A percentile compares a stretch with the other conserved stretches of the same genome.
Conservation (phyloP, 495 filamentous ascomycete genomes). For the Sabuloglossum arenarium region DNA sequence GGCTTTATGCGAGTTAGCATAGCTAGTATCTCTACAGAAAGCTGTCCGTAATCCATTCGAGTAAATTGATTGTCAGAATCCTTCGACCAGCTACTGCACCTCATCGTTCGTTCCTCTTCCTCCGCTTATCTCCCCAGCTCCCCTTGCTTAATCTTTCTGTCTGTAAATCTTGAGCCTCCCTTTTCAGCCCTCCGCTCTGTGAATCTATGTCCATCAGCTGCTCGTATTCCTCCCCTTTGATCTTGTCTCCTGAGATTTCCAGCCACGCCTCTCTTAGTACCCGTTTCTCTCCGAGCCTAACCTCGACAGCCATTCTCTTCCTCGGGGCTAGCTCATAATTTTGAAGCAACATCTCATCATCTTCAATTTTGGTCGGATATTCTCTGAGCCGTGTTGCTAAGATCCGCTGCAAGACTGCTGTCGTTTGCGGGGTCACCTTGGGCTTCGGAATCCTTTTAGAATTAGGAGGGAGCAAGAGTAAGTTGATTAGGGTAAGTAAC, state of each 20-base stretch:
- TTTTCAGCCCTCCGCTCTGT: background rate
- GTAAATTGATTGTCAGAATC: background rate
- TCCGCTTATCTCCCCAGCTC: background rate
- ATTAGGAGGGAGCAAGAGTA: constrained; percentile 22
- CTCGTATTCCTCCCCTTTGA: background rate
- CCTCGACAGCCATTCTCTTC: constrained; percentile 46
- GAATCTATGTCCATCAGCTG: background rate
- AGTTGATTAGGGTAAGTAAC: constrained; percentile 26
- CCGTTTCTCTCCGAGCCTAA: constrained; percentile 64
- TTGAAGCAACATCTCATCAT: constrained; percentile 36
- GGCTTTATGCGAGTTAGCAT: background rate
- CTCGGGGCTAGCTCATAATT: constrained; percentile 18
- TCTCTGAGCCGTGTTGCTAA: constrained; percentile 19
- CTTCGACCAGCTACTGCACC: background rate
- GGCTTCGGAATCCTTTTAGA: constrained; percentile 20
- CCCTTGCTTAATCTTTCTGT: background rate
- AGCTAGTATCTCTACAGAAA: background rate
- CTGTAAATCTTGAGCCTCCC: background rate
- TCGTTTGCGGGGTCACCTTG: constrained; percentile 23
- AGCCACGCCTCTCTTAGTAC: constrained; percentile 29
- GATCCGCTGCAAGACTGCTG: constrained; percentile 15
- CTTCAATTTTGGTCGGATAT: constrained; percentile 40
- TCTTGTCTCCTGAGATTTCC: background rate
- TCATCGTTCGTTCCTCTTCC: background rate
- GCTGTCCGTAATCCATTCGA: background rate